These are phyloP conservation scores for Dysphania ambrosioides DNA, from an alignment of 148 eudicot species.

Conservation along the genomic window DNA sequence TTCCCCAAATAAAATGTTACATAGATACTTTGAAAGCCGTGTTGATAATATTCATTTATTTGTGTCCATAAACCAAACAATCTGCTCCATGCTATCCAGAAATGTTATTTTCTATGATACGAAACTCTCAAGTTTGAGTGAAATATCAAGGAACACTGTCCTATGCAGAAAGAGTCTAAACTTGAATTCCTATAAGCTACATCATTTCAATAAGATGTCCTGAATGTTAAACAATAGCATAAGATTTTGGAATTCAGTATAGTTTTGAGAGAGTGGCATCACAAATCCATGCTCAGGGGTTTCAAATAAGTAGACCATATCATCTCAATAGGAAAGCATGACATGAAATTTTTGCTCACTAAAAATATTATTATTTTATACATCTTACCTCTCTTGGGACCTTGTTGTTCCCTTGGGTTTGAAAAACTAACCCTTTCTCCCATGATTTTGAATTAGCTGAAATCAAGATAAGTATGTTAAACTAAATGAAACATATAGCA, in stretches of 20 bases:
- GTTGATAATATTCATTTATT: no score
- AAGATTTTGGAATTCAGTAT: neutral
- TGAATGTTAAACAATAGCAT: neutral
- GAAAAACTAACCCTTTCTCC: slow-evolving; percentile 65
- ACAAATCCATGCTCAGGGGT: neutral
- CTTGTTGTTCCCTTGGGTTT: slow-evolving; percentile 36
- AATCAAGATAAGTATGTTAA: slow-evolving; percentile 20
- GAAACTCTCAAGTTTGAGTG: no score
- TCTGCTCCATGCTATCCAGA: no score
- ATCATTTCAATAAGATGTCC: neutral
- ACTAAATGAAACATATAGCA: neutral
- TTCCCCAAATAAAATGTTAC: neutral
- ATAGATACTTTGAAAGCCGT: neutral
- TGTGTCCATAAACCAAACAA: no score
- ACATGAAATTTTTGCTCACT: neutral
- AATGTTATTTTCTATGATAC: no score
- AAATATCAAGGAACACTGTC: no score
- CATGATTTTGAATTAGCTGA: slow-evolving; percentile 80
- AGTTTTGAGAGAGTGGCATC: neutral
- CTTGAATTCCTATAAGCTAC: neutral
- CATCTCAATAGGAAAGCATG: neutral
- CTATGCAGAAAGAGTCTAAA: no score
- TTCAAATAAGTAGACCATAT: neutral
- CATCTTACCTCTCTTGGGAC: slow-evolving; percentile 46
- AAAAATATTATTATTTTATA: neutral